Conservation (phyloP, 192 early-diverging fungal species). For the Entomortierella parvispora region DNA sequence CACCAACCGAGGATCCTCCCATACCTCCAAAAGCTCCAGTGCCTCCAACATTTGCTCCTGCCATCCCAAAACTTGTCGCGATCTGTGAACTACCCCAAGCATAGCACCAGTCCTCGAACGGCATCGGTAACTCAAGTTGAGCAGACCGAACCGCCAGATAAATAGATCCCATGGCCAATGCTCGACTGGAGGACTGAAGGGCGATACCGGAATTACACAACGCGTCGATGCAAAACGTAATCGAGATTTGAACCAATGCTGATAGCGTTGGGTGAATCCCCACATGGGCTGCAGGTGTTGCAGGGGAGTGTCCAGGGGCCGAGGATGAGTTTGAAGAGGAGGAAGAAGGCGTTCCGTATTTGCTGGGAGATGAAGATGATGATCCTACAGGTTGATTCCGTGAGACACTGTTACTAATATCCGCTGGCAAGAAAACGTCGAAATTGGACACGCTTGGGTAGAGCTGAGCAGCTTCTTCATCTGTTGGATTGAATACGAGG, state of each 20-base stretch:
- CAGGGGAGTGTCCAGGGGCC: not conserved
- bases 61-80: slow-evolving; percentile 36
- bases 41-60: too few species aligned
- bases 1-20: not conserved
- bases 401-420: not conserved
- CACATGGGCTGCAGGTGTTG: slow-evolving; percentile 10
- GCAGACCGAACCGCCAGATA: slow-evolving; percentile 45
- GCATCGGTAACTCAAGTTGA: slow-evolving; percentile 35
- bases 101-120: slow-evolving; percentile 52
- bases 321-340: not conserved
- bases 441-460: slow-evolving; percentile 43
- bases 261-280: slow-evolving; percentile 49
- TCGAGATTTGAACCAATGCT: slow-evolving; percentile 48
- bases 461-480: slow-evolving; percentile 40
- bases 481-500: slow-evolving; percentile 50
- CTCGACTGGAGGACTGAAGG: slow-evolving; percentile 40
- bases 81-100: slow-evolving; percentile 45
- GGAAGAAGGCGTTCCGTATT: slow-evolving; percentile 26
- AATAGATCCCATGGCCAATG: slow-evolving; percentile 45
- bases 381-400: not conserved
- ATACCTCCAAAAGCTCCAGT: slow-evolving; percentile 1
- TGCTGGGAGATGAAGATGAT: slow-evolving; percentile 11
- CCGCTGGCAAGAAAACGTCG: slow-evolving; percentile 42
- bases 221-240: slow-evolving; percentile 48
- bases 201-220: slow-evolving; percentile 42